These are phyloP conservation scores for Penicillium verrucosum DNA, from an alignment of 2,329 filamentous ascomycete species.

Conservation along the genomic window DNA sequence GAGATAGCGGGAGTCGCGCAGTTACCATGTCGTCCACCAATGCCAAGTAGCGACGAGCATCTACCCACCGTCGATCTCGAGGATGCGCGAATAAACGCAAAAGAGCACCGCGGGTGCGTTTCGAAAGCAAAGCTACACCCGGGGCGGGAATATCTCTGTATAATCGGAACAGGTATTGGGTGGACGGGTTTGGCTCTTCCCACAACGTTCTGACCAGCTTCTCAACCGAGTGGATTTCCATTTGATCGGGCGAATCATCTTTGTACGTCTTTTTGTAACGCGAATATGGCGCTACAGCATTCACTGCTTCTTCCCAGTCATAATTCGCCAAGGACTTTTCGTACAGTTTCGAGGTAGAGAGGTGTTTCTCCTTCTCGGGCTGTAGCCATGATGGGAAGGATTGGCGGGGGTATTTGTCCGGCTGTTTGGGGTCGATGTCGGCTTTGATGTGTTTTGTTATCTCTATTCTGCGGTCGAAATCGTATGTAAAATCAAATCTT, in stretches of 20 bases:
- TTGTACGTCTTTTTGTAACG: constrained; percentile 32
- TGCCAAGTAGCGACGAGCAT: constrained; percentile 77
- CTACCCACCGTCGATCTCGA: constrained; percentile 32
- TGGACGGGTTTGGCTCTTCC: constrained; percentile 42
- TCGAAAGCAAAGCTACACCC: constrained; percentile 51
- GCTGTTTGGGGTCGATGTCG: neutral
- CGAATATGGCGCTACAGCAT: constrained; percentile 39
- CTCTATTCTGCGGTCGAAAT: constrained; percentile 6
- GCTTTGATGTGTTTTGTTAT: neutral
- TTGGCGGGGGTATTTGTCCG: neutral
- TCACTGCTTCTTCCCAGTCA: constrained; percentile 29
- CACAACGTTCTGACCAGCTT: constrained; percentile 43
- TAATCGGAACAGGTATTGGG: constrained; percentile 50
- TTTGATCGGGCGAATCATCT: constrained; percentile 26
- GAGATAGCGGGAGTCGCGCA: constrained; percentile 65
- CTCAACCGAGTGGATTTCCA: constrained; percentile 38
- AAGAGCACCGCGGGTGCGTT: constrained; percentile 58
- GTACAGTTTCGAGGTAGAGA: constrained; percentile 26
- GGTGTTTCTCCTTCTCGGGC: constrained; percentile 20
- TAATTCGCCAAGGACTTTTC: constrained; percentile 20
- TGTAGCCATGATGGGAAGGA: constrained; percentile 12
- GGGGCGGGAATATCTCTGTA: constrained; percentile 55
- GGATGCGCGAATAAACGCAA: constrained; percentile 65
- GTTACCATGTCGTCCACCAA: constrained; percentile 79
- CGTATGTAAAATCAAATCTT: constrained; percentile 7